These are phyloP conservation scores for Cutaneotrichosporon dermatis DNA, from an alignment of 1,284 basidiomycete species.

Conservation along the genomic window DNA sequence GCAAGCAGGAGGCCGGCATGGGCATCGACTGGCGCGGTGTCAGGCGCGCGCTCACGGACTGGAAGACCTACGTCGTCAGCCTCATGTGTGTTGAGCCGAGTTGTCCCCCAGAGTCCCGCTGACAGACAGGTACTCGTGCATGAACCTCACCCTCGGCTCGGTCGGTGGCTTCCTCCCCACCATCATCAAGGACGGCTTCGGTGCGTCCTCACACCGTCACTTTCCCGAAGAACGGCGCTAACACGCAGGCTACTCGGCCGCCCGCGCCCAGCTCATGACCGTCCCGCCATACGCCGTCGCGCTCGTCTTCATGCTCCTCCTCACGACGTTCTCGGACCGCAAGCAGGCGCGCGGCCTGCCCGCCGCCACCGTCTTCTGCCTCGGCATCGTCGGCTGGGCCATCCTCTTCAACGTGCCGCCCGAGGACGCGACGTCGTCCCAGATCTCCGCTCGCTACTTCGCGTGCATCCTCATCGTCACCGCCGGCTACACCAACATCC, in stretches of 20 bases:
- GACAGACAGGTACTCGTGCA: constrained; percentile 43
- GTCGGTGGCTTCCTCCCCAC: constrained; percentile 80
- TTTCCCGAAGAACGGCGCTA: no score
- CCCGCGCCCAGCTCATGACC: constrained; percentile 58
- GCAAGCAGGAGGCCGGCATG: constrained; percentile 48
- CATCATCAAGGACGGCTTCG: constrained; percentile 56
- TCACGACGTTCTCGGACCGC: constrained; percentile 62
- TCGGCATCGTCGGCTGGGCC: constrained; percentile 48
- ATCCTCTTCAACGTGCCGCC: constrained; percentile 44
- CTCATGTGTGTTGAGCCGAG: constrained; percentile 1
- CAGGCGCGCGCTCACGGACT: constrained; percentile 62
- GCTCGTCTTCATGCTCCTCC: constrained; percentile 60
- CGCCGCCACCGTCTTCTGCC: constrained; percentile 41
- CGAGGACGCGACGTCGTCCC: constrained; percentile 19
- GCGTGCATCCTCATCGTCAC: constrained; percentile 47
- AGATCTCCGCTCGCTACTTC: constrained; percentile 48
- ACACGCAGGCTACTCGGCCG: constrained; percentile 46
- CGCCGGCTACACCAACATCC: constrained; percentile 47
- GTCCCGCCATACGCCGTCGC: constrained; percentile 77
- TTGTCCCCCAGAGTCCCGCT: no score
- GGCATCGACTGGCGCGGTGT: constrained; percentile 50
- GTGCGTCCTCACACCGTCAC: no score
- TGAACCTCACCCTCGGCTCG: constrained; percentile 70
- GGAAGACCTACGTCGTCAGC: constrained; percentile 56
- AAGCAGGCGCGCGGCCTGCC: constrained; percentile 60